phyloP scores from a whole-genome alignment of 2,329 filamentous ascomycete genomes.

The Talaromyces amestolkiae region DNA sequence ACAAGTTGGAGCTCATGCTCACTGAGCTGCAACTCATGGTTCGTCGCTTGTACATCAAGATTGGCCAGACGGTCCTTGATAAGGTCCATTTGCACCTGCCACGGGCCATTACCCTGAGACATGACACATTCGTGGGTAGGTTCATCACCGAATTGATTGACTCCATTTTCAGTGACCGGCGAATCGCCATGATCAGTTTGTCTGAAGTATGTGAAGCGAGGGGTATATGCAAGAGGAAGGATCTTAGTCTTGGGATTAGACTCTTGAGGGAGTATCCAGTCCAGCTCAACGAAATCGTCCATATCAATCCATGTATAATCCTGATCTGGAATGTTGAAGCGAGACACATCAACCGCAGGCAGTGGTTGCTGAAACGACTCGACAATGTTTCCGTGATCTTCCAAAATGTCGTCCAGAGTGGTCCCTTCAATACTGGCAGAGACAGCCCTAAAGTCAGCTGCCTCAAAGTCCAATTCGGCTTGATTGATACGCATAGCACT shows the following conservation, averaged over 20 bases:
- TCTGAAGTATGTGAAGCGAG: slow-evolving; percentile 94
- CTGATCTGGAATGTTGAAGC: slow-evolving; percentile 92
- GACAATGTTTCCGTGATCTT: slow-evolving; percentile 56
- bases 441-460: slow-evolving; percentile 87
- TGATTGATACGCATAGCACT: slow-evolving; percentile 95
- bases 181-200: slow-evolving; percentile 87
- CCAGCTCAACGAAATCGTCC: slow-evolving; percentile 97
- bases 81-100: slow-evolving; percentile 80
- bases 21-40: slow-evolving; percentile 69
- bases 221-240: slow-evolving; percentile 83
- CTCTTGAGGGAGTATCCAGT: slow-evolving; percentile 90
- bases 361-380: slow-evolving; percentile 55
- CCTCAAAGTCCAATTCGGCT: slow-evolving; percentile 86
- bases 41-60: slow-evolving; percentile 72
- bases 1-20: slow-evolving; percentile 68
- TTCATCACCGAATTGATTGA: slow-evolving; percentile 88
- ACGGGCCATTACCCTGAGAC: slow-evolving; percentile 84
- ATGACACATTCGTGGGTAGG: slow-evolving; percentile 94
- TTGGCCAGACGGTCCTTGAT: slow-evolving; percentile 77
- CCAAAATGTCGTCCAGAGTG: slow-evolving; percentile 70
- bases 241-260: slow-evolving; percentile 92
- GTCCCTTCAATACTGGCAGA: slow-evolving; percentile 86
- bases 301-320: slow-evolving; percentile 98
- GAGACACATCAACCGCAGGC: slow-evolving; percentile 64
- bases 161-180: slow-evolving; percentile 71